Conservation (phyloP, 1,284 basidiomycete genomes). For the Boletellus deceptivus region DNA sequence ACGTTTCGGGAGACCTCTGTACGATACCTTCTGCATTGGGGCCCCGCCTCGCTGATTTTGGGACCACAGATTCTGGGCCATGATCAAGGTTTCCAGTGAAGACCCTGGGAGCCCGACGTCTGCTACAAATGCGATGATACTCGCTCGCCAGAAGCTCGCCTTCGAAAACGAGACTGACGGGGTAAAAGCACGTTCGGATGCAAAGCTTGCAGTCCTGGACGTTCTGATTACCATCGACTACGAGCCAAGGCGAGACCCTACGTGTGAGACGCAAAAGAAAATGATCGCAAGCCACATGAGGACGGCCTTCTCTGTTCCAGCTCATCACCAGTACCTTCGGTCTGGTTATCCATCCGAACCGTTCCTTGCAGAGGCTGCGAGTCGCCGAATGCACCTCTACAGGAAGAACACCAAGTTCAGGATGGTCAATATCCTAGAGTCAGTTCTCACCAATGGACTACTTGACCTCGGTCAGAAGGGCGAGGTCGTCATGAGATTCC, state of each 20-base stretch:
- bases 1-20: neutral
- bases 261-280: neutral
- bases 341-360: neutral
- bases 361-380: slow-evolving; percentile 1
- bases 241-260: neutral
- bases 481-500: no score
- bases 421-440: neutral
- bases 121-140: neutral
- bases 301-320: neutral
- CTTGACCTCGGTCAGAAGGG: no score
- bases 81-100: no score
- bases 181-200: neutral
- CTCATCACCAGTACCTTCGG: no score
- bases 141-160: neutral
- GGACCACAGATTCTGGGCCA: no score
- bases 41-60: no score
- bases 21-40: neutral
- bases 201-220: neutral
- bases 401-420: neutral
- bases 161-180: no score
- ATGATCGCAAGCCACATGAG: slow-evolving; percentile 3
- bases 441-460: neutral
- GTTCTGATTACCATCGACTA: neutral
- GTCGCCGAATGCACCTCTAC: neutral
- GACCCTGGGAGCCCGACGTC: no score